Conservation (phyloP, 495 filamentous ascomycete genomes). For the Apiosordaria backusii region DNA sequence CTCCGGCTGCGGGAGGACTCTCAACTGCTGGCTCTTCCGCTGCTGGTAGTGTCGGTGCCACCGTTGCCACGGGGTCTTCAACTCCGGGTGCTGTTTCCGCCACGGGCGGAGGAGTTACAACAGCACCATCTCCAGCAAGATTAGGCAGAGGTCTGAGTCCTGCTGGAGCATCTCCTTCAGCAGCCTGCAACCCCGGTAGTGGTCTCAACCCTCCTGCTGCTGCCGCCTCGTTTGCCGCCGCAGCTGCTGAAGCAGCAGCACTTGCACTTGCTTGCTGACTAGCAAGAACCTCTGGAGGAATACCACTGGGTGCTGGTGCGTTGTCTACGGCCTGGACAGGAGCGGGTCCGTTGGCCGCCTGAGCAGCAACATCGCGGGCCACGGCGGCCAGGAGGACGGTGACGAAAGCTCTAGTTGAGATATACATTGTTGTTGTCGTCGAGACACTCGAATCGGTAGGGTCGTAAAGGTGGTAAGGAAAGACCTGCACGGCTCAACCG, state of each 20-base stretch:
- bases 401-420: slow-evolving; percentile 25
- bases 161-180: slow-evolving; percentile 3
- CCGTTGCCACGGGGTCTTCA: background rate
- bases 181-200: slow-evolving; percentile 24
- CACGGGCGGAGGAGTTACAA: slow-evolving; percentile 1
- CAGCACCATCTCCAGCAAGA: slow-evolving; percentile 11
- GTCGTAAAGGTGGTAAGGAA: background rate
- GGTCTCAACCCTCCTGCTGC: slow-evolving; percentile 19
- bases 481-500: slow-evolving; percentile 10
- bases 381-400: slow-evolving; percentile 26
- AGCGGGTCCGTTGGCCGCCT: background rate
- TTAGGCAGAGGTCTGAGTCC: slow-evolving; percentile 23
- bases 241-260: slow-evolving; percentile 17
- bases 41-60: slow-evolving; percentile 12
- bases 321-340: slow-evolving; percentile 9
- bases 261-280: slow-evolving; percentile 17
- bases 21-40: background rate
- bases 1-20: slow-evolving; percentile 8
- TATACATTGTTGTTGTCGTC: slow-evolving; percentile 25
- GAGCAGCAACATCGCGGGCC: slow-evolving; percentile 24
- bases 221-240: slow-evolving; percentile 15
- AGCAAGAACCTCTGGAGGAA: slow-evolving; percentile 18
- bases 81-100: slow-evolving; percentile 5
- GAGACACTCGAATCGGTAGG: slow-evolving; percentile 5
- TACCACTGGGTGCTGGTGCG: background rate